A percentile compares a stretch with the other conserved stretches of the same genome.
These are phyloP conservation scores for Neurospora sp. DNA, from an alignment of 2,329 filamentous ascomycete species.

Conservation along the genomic window DNA sequence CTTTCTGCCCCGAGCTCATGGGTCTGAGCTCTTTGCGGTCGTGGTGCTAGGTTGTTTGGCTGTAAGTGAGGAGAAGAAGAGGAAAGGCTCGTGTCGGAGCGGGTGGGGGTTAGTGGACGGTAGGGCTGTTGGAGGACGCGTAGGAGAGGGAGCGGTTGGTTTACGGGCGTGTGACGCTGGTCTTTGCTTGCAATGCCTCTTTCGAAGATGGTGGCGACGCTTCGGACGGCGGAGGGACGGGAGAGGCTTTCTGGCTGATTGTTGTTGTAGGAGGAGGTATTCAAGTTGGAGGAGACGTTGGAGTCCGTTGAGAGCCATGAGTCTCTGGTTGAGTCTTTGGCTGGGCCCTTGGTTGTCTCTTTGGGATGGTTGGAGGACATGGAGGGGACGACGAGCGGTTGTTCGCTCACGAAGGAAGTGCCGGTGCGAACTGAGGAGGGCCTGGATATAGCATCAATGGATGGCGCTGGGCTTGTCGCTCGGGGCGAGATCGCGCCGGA, in stretches of 20 bases:
- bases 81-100: neutral
- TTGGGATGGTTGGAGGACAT: neutral
- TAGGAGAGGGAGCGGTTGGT: neutral
- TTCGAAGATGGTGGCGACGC: neutral
- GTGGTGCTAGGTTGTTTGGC: neutral
- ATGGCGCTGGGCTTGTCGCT: neutral
- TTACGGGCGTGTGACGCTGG: neutral
- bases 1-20: neutral
- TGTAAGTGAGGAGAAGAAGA: neutral
- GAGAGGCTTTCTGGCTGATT: constrained; percentile 20
- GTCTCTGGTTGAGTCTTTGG: constrained; percentile 8
- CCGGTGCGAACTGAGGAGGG: constrained; percentile 10
- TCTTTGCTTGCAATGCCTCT: neutral
- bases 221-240: constrained; percentile 1
- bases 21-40: neutral
- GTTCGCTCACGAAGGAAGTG: constrained; percentile 25
- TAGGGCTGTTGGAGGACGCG: neutral
- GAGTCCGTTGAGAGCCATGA: constrained; percentile 12
- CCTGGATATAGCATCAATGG: neutral
- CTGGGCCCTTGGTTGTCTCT: constrained; percentile 16
- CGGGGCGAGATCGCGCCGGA: neutral
- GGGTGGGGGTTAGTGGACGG: neutral
- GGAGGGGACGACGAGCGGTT: constrained; percentile 31
- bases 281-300: constrained; percentile 5
- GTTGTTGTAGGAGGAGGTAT: constrained; percentile 16